Base-by-base conservation (phyloP, 2,329 filamentous ascomycete species). In the Cyphellophora europaea region DNA sequence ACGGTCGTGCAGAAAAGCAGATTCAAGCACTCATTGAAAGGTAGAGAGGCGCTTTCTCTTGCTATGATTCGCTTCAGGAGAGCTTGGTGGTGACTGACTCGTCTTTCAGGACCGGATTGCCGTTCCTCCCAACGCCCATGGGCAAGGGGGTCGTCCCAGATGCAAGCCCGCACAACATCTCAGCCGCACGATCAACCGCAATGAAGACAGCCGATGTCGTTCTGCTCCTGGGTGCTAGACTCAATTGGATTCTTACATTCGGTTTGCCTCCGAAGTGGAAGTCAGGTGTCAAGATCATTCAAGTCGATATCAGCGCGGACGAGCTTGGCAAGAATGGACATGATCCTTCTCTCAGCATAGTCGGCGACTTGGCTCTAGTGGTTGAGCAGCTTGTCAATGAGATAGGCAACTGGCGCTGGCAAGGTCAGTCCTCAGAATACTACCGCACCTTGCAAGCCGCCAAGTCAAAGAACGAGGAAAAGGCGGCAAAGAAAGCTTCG, bases 211-310 rank as follows among this genome's bases (percentile, higher is more conserved):
- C 71, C 3, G 71, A 75, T 47, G 64, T 74, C 1, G 67, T 74
- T 11, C 49, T 74, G 3, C 54, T 75, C 4, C 56, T 74, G 3
- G 71, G 70, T 4, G 71, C 69, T 3, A 61, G 67, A 25, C 50
- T 75, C 23, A 75, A 75, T 41, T 75, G 70, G 71, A 74, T 75
- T 30, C 55, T 75, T 3, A 67, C 72, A 38, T 74, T 66, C 41
- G 71, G 71, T 5, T 61, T 68, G 36, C 43, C 66, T n/a, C 69
- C 71, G 0, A 72, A 72, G 49, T 74, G 69, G 66, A 66, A 59
- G 16, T 43, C 62, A 5, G 45, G 44, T 3, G 70, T 61, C 3
- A 67, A 62, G 36, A 65, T 74, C 44, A 69, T 73, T 19, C 71
- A 75, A 51, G 63, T 74, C 8, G 71, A 74, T 45, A 63, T 72